phyloP scores from a whole-genome alignment of 495 filamentous ascomycete species.

The Rostrohypoxylon terebratum region DNA sequence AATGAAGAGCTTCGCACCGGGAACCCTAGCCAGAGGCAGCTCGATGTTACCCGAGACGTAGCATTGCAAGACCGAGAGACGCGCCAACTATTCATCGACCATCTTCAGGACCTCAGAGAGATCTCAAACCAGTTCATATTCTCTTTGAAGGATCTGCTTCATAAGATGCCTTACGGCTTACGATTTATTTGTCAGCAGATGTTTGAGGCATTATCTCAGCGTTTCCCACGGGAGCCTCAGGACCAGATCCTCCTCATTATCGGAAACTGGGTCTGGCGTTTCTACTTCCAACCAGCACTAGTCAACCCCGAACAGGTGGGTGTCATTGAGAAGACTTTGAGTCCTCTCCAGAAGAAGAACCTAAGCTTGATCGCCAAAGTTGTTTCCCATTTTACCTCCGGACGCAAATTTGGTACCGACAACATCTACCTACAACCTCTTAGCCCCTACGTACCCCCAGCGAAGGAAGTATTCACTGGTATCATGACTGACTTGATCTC shows the following conservation, averaged over 20 bases:
- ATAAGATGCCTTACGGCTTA: slow-evolving; percentile 92
- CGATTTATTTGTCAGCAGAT: slow-evolving; percentile 89
- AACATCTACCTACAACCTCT: slow-evolving; percentile 96
- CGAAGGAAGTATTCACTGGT: slow-evolving; percentile 78
- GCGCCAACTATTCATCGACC: slow-evolving; percentile 88
- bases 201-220: slow-evolving; percentile 78
- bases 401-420: slow-evolving; percentile 89
- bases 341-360: slow-evolving; percentile 93
- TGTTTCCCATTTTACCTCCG: slow-evolving; percentile 84
- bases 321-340: slow-evolving; percentile 85
- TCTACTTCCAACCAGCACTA: slow-evolving; percentile 90
- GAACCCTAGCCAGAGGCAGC: slow-evolving; percentile 77
- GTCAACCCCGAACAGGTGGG: slow-evolving; percentile 88
- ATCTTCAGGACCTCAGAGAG: slow-evolving; percentile 91
- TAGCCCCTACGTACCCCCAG: slow-evolving; percentile 90
- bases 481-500: slow-evolving; percentile 81
- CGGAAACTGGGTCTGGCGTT: slow-evolving; percentile 91
- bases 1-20: slow-evolving; percentile 97
- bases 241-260: slow-evolving; percentile 84
- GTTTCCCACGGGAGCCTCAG: slow-evolving; percentile 83
- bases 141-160: slow-evolving; percentile 82
- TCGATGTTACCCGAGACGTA: slow-evolving; percentile 87
- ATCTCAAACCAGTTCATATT: slow-evolving; percentile 90
- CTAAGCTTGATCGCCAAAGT: slow-evolving; percentile 92
- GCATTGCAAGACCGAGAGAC: slow-evolving; percentile 95